Base-by-base conservation (phyloP, 139 green algal genomes). In the Tetradesmus lagerheimii region DNA sequence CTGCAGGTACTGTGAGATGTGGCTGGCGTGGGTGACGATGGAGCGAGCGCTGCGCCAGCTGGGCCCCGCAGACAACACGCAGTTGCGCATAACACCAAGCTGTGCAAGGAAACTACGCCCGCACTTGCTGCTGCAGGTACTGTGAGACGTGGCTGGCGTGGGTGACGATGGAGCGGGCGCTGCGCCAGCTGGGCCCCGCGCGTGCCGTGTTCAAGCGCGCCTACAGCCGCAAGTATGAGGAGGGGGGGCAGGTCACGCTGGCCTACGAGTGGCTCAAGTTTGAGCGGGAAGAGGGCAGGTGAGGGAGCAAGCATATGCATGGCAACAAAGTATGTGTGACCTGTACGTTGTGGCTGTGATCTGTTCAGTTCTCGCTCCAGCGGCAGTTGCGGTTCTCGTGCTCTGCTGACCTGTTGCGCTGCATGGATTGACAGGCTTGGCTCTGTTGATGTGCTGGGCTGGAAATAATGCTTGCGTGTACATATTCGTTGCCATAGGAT, bases 231-330 rank as follows among this genome's bases (percentile, higher is more conserved):
- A 87, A 91, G 53, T 64, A 95, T 50, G 91, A 93, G 78, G 92
- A 94, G 53, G 92, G 92, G 4, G 93, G 93, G 4, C 93, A 95
- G 92, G 66, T 93, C 53, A 57, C 81, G 25, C 15, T 99, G 75
- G 96, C 93, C 87, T 45, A 95, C 1, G 94, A 94, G 12, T 99
- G 96, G 96, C 85, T 98, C 90, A 88, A 90, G 25, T 98, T 99
- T 92, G 97, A 99, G 92, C 91, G 94, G 16, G 95, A 99, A 86
- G 91, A 97, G 90, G 97, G 96, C 87, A 94, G 92, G 90, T 93
- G 89, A 8, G 88, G 74, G 12, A 29, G 71, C 16, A 62, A 20
- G 47, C 1, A 62, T 20, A 2, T 62, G 43, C 43, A 50, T 15
- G 43, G 43, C 43, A n/a, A n/a, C n/a, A n/a, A n/a, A n/a, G n/a